Conservation (phyloP, 768 basidiomycete species). For the Botryobasidium botryosum region DNA sequence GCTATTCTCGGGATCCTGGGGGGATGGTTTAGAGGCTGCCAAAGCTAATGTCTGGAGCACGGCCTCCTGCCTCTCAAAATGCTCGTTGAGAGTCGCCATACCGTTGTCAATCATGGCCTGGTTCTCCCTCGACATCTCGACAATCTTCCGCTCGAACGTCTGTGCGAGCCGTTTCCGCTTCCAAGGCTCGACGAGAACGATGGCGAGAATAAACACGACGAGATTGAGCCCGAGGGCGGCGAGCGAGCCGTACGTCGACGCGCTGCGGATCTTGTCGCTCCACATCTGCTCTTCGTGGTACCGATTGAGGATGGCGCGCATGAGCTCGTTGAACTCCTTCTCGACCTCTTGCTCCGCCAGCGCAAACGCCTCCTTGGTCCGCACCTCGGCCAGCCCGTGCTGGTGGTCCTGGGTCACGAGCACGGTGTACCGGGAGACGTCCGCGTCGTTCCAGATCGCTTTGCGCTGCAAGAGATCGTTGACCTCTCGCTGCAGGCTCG, state of each 20-base stretch:
- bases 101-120: conserved; percentile 17
- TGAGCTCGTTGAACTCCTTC: conserved; percentile 69
- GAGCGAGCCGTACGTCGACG: conserved; percentile 84
- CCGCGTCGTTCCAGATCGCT: conserved; percentile 76
- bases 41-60: conserved; percentile 9
- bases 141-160: conserved; percentile 75
- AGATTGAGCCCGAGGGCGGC: conserved; percentile 77
- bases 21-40: too few relatives aligned
- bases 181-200: conserved; percentile 90
- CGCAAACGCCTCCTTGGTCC: conserved; percentile 48
- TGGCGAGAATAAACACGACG: conserved; percentile 77
- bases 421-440: conserved; percentile 74
- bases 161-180: conserved; percentile 73
- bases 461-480: conserved; percentile 92
- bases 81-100: conserved; percentile 10
- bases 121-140: conserved; percentile 34
- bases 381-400: conserved; percentile 61
- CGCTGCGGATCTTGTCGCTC: conserved; percentile 96
- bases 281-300: conserved; percentile 99
- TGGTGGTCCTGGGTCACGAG: conserved; percentile 84
- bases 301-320: conserved; percentile 65
- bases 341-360: conserved; percentile 70
- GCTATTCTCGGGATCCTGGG: too few relatives aligned
- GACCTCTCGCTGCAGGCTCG: conserved; percentile 83
- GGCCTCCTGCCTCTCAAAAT: conserved; percentile 12